Evolutionary conservation across 2,329 filamentous ascomycete species (phyloP).

Genomic region (Aschersonia sp.): DNA sequence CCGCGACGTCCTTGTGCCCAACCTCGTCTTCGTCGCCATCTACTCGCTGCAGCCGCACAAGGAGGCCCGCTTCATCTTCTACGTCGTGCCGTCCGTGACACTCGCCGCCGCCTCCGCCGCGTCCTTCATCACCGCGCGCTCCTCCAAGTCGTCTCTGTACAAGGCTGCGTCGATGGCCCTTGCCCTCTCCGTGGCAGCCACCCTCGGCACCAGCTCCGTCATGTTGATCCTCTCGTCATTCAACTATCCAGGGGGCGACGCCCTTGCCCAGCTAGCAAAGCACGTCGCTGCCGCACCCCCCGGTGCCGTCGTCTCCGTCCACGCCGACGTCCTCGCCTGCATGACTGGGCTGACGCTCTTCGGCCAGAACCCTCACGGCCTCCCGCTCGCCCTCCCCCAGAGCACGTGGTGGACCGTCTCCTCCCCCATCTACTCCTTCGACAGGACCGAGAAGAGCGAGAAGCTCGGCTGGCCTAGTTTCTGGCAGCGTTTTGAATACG

Average conservation of each 20-base stretch:
- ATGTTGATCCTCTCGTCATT: slow-evolving; percentile 71
- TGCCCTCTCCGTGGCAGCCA: slow-evolving; percentile 41
- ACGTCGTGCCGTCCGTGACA: slow-evolving; percentile 69
- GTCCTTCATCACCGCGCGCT: slow-evolving; percentile 51
- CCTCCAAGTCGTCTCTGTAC: slow-evolving; percentile 45
- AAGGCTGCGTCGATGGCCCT: slow-evolving; percentile 38
- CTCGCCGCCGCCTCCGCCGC: slow-evolving; percentile 63
- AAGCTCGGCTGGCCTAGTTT: slow-evolving; percentile 34
- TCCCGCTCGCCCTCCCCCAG: slow-evolving; percentile 15
- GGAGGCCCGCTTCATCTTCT: slow-evolving; percentile 90
- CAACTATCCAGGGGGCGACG: slow-evolving; percentile 88
- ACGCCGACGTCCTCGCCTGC: slow-evolving; percentile 53
- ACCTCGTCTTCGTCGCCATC: slow-evolving; percentile 56
- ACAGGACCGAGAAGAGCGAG: slow-evolving; percentile 45
- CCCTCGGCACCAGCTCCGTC: slow-evolving; percentile 44
- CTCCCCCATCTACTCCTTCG: slow-evolving; percentile 26
- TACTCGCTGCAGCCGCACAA: slow-evolving; percentile 92
- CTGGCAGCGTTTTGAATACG: slow-evolving; percentile 52
- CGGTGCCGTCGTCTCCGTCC: slow-evolving; percentile 24
- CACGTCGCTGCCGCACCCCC: slow-evolving; percentile 11
- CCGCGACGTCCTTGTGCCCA: slow-evolving; percentile 45
- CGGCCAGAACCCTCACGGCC: slow-evolving; percentile 29
- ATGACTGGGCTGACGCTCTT: slow-evolving; percentile 61
- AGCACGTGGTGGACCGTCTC: background rate
- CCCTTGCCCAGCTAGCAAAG: slow-evolving; percentile 41